phyloP scores from a whole-genome alignment of 257 asterid genomes.

The Hygrophila difformis region DNA sequence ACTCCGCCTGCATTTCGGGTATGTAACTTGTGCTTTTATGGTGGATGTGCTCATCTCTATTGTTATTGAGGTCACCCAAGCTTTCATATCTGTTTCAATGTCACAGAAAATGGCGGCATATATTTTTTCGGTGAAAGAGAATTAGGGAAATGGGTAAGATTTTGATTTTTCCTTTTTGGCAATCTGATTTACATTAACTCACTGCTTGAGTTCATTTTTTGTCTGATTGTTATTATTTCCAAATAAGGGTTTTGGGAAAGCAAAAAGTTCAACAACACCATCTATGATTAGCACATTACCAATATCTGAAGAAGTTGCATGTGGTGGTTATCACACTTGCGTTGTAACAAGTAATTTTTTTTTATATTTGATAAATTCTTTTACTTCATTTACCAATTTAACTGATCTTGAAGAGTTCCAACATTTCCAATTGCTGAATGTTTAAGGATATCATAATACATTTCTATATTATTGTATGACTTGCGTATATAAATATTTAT shows the following conservation, averaged over 20 bases:
- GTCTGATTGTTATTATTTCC: slow-evolving; percentile 11
- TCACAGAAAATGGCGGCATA: slow-evolving; percentile 67
- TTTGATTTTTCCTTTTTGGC: slow-evolving; percentile 11
- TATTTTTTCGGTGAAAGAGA: slow-evolving; percentile 81
- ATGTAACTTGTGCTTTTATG: slow-evolving; percentile 18
- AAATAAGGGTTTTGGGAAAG: slow-evolving; percentile 64
- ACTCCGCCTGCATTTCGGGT: slow-evolving; percentile 84
- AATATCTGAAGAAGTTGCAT: slow-evolving; percentile 57
- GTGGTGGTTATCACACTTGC: slow-evolving; percentile 98
- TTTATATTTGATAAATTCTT: slow-evolving; percentile 8
- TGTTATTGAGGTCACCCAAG: not conserved
- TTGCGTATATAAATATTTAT: too few species aligned
- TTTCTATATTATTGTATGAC: too few species aligned
- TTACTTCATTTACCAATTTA: slow-evolving; percentile 10
- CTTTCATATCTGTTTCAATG: slow-evolving; percentile 20
- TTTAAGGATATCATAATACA: too few species aligned
- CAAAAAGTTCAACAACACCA: slow-evolving; percentile 48
- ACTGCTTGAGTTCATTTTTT: slow-evolving; percentile 4
- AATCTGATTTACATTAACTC: slow-evolving; percentile 5
- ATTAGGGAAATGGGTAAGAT: slow-evolving; percentile 62
- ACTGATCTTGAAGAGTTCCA: slow-evolving; percentile 6
- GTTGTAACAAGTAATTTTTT: slow-evolving; percentile 57
- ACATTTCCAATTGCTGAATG: slow-evolving; percentile 6
- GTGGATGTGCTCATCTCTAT: not conserved
- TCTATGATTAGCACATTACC: slow-evolving; percentile 48